Percentiles rank a stretch among this genome's conserved stretches.
Conservation (phyloP, 1,284 basidiomycete species). For the Schizophyllum amplum region DNA sequence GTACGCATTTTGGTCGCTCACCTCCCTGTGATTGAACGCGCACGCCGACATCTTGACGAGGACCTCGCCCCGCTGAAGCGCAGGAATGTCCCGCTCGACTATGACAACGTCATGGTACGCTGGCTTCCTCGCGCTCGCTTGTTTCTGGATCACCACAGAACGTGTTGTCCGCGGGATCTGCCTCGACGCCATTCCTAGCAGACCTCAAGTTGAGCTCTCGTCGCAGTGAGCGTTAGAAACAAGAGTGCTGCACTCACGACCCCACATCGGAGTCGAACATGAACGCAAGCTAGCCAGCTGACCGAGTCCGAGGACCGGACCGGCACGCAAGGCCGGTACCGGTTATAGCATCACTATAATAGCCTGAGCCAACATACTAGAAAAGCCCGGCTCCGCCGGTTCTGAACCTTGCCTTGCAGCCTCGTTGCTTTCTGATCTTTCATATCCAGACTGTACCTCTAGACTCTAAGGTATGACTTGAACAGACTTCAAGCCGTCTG, state of each 20-base stretch:
- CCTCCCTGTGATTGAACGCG: slow-evolving; percentile 77
- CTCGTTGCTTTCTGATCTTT: too few species aligned
- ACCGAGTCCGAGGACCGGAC: not conserved
- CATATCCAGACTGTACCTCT: too few species aligned
- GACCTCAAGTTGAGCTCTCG: too few species aligned
- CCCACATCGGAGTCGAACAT: not conserved
- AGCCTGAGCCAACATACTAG: too few species aligned
- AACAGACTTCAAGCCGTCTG: too few species aligned
- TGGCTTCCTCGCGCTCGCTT: slow-evolving; percentile 3
- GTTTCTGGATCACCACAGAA: slow-evolving; percentile 7
- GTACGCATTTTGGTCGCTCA: too few species aligned
- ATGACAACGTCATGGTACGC: slow-evolving; percentile 9
- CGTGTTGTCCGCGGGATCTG: slow-evolving; percentile 8
- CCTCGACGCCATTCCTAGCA: not conserved
- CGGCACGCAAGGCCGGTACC: not conserved
- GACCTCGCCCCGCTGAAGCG: slow-evolving; percentile 47
- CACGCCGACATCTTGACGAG: slow-evolving; percentile 62
- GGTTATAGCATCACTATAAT: not conserved
- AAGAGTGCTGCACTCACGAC: not conserved
- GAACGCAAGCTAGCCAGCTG: not conserved
- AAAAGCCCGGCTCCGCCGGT: too few species aligned
- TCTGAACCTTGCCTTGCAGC: too few species aligned
- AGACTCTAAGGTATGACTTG: too few species aligned
- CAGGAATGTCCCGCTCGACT: slow-evolving; percentile 32
- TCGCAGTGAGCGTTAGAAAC: not conserved